Base-by-base conservation (phyloP, 2,329 filamentous ascomycete genomes). In the Ophiocordyceps unilateralis region DNA sequence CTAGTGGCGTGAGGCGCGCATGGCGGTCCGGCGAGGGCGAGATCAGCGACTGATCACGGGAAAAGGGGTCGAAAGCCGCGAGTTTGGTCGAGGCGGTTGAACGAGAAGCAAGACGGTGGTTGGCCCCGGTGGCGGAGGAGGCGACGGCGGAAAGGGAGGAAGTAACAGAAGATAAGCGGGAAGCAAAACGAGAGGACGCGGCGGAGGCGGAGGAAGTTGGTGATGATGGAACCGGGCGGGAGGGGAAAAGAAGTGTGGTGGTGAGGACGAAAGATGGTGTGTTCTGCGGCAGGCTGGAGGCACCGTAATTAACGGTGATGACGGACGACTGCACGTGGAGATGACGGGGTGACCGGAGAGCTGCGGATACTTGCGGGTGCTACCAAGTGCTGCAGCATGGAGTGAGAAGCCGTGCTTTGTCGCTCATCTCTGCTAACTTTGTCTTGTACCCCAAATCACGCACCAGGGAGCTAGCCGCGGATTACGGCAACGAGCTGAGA, bases 1-100 rank as follows among this genome's bases (percentile, higher is more conserved):
- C 11, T 24, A 38, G 39, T 40, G 45, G 46, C 39, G 40, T 46
- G 43, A 44, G 44, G 42, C 32, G 49, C 47, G 47, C 51, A 51
- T 50, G 46, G 44, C 47, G 48, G 42, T 45, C 44, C n/a, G n/a
- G n/a, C n/a, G n/a, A n/a, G n/a, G n/a, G n/a, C n/a, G n/a, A n/a
- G n/a, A n/a, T n/a, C n/a, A n/a, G 42, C 41, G 24, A 28, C 39
- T 28, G 37, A 39, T 36, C 30, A 26, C 32, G 32, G 17, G n/a
- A 11, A 20, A 20, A 19, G 14, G 14, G 14, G 6, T 17, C n/a
- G 30, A n/a, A n/a, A n/a, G 32, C n/a, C n/a, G 32, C 10, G 8
- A 19, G 32, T 36, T 20, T 36, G 6, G n/a, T 36, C 11, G 32
- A 19, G 17, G 10, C n/a, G 26, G 14, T 9, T 15, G 28, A 11